phyloP scores from a whole-genome alignment of 345 rosid genomes.

The Trapa incisa region DNA sequence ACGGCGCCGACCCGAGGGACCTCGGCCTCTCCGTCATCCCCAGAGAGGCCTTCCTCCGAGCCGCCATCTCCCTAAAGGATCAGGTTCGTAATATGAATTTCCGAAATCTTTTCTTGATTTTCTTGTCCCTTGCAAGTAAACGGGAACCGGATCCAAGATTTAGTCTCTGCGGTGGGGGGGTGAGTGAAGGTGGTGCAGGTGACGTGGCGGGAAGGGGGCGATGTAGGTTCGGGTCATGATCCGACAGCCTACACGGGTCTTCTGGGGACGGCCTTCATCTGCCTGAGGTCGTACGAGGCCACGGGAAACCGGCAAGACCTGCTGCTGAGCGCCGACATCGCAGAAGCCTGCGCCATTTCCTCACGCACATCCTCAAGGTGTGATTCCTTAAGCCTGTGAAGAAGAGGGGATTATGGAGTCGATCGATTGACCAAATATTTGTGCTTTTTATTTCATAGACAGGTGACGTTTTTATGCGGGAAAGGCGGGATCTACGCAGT shows the following conservation, averaged over 20 bases:
- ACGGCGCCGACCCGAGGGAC: slow-evolving; percentile 24
- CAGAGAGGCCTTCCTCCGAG: slow-evolving; percentile 34
- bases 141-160: not conserved
- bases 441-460: slow-evolving; percentile 22
- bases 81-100: slow-evolving; percentile 20
- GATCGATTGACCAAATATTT: not conserved
- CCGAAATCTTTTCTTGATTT: not conserved
- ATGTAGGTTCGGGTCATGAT: slow-evolving; percentile 16
- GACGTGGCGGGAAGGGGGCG: slow-evolving; percentile 34
- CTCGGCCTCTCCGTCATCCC: slow-evolving; percentile 29
- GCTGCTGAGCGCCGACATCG: slow-evolving; percentile 41
- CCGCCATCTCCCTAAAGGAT: slow-evolving; percentile 62
- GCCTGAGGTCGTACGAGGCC: slow-evolving; percentile 65
- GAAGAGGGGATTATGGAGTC: too few species aligned
- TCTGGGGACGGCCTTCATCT: slow-evolving; percentile 65
- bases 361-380: slow-evolving; percentile 48
- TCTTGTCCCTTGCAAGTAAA: not conserved
- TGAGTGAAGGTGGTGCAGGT: slow-evolving; percentile 41
- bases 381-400: not conserved
- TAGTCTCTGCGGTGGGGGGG: not conserved
- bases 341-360: slow-evolving; percentile 44
- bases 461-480: slow-evolving; percentile 77
- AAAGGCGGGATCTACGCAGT: slow-evolving; percentile 78
- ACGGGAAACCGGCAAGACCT: slow-evolving; percentile 49
- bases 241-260: slow-evolving; percentile 66